Evolutionary conservation across 2,329 filamentous ascomycete species (phyloP).

Genomic region (Fusarium nodosum): DNA sequence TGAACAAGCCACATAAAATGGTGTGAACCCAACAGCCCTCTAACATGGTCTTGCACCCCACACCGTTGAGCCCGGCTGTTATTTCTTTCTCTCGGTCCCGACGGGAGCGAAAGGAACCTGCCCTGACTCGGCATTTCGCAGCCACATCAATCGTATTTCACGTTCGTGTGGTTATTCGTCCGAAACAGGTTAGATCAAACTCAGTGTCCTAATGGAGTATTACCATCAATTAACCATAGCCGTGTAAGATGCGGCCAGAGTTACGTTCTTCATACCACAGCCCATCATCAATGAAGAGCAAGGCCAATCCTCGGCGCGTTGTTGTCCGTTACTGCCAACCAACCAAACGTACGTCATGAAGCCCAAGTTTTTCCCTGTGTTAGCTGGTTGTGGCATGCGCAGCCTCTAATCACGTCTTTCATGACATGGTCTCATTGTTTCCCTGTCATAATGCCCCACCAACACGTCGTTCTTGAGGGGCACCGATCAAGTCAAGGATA

Average conservation of each 20-base stretch:
- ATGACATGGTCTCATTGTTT: constrained; percentile 13
- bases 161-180: constrained; percentile 11
- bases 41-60: constrained; percentile 35
- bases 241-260: constrained; percentile 4
- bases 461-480: constrained; percentile 18
- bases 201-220: neutral
- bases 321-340: neutral
- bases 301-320: neutral
- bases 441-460: constrained; percentile 3
- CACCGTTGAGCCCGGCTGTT: constrained; percentile 41
- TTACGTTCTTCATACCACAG: constrained; percentile 1
- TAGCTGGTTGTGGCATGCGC: neutral
- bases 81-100: constrained; percentile 45
- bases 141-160: constrained; percentile 41
- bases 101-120: constrained; percentile 44
- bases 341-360: neutral
- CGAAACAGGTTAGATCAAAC: constrained; percentile 15
- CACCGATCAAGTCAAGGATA: constrained; percentile 23
- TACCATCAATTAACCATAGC: neutral
- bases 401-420: constrained; percentile 9
- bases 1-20: constrained; percentile 8
- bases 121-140: constrained; percentile 43
- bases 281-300: neutral
- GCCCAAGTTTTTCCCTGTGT: neutral
- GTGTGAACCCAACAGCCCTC: constrained; percentile 26